Percentiles rank a stretch among this genome's conserved stretches.
phyloP scores from a whole-genome alignment of 495 filamentous ascomycete species.

The Aspergillus nanangensis region DNA sequence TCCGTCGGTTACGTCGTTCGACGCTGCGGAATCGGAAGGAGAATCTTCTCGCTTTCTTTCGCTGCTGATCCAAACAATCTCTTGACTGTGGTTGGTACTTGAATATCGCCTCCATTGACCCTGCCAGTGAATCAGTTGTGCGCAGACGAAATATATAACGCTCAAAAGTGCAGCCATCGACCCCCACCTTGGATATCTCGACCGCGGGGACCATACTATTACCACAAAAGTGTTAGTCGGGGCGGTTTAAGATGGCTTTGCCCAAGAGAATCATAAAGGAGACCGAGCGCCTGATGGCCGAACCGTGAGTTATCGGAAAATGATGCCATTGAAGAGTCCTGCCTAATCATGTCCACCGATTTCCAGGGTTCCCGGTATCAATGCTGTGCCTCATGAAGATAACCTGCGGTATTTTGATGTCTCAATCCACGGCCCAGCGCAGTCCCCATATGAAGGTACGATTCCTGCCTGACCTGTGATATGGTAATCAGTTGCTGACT shows the following conservation, averaged over 20 bases:
- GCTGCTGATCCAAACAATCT: background rate
- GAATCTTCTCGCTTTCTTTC: background rate
- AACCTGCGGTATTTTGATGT: conserved; percentile 99
- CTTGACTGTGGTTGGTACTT: background rate
- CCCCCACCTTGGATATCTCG: conserved; percentile 5
- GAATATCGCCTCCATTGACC: too few species aligned
- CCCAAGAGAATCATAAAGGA: conserved; percentile 98
- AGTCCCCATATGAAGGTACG: conserved; percentile 90
- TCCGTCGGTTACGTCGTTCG: conserved; percentile 26
- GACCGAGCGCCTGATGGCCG: conserved; percentile 93
- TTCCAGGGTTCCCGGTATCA: conserved; percentile 87
- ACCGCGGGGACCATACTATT: conserved; percentile 1
- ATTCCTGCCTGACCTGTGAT: background rate
- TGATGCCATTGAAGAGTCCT: background rate
- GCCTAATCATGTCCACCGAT: background rate
- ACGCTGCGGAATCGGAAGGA: background rate
- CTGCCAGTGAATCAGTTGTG: too few species aligned
- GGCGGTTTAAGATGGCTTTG: conserved; percentile 60
- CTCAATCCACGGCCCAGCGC: conserved; percentile 87
- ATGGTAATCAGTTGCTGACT: background rate
- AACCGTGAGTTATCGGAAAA: conserved; percentile 66
- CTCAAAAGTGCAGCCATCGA: background rate
- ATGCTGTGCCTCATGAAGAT: conserved; percentile 95
- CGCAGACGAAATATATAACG: background rate
- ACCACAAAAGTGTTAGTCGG: too few species aligned